A percentile compares a stretch with the other conserved stretches of the same genome.
Evolutionary conservation across 192 early-diverging fungal genomes (phyloP).

Genomic region (Mortierella claussenii): DNA sequence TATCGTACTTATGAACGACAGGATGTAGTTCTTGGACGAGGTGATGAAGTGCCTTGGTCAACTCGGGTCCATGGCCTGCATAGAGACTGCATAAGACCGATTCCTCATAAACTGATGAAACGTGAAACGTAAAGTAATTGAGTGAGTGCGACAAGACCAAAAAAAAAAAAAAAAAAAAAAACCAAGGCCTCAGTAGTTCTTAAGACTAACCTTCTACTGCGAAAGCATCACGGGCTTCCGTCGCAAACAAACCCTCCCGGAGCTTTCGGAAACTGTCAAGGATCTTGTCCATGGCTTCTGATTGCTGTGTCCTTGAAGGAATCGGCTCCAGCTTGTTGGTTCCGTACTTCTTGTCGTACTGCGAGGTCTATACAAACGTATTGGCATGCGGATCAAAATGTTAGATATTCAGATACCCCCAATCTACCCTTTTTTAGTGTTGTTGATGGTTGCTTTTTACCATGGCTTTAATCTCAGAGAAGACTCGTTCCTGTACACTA

Average conservation of each 20-base stretch:
- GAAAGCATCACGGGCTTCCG: slow-evolving; percentile 26
- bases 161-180: neutral
- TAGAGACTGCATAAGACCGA: slow-evolving; percentile 43
- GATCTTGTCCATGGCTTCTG: slow-evolving; percentile 35
- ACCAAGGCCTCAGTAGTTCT: neutral
- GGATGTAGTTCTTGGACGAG: slow-evolving; percentile 39
- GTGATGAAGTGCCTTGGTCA: slow-evolving; percentile 38
- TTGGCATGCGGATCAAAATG: neutral
- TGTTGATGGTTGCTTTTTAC: slow-evolving; percentile 11
- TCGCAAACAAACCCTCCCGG: slow-evolving; percentile 43
- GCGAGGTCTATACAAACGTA: slow-evolving; percentile 10
- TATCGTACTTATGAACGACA: neutral
- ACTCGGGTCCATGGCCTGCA: slow-evolving; percentile 43
- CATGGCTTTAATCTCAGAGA: slow-evolving; percentile 50
- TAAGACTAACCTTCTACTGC: slow-evolving; percentile 23
- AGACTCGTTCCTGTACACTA: slow-evolving; percentile 44
- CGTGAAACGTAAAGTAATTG: too few species aligned
- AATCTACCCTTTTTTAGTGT: neutral
- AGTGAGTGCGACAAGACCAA: neutral
- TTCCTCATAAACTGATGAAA: slow-evolving; percentile 29
- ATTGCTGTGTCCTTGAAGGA: slow-evolving; percentile 15
- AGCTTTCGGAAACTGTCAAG: slow-evolving; percentile 44
- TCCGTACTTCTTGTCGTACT: slow-evolving; percentile 30
- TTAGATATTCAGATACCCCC: neutral
- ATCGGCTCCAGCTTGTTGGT: slow-evolving; percentile 24